These are phyloP conservation scores for Boletus sp. DNA, from an alignment of 1,284 basidiomycete species.

Conservation along the genomic window DNA sequence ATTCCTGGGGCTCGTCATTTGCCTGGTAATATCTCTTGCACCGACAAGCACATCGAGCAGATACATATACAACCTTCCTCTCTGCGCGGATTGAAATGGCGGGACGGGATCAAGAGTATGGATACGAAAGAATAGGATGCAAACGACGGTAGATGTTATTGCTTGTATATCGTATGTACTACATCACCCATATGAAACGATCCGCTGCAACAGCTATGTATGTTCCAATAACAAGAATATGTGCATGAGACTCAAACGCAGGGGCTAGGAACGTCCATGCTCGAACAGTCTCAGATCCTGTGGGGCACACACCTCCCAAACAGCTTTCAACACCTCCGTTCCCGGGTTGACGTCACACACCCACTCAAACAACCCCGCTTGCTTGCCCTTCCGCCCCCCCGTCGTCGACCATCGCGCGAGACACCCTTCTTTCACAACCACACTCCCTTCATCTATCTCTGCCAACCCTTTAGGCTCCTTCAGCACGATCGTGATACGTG, in stretches of 20 bases:
- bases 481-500: constrained; percentile 23
- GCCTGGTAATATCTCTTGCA: too few relatives aligned
- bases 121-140: too few relatives aligned
- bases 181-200: not conserved
- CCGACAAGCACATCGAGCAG: too few relatives aligned
- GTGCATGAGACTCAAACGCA: not conserved
- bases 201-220: not conserved
- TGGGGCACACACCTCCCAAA: constrained; percentile 26
- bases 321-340: constrained; percentile 20
- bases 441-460: constrained; percentile 16
- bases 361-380: constrained; percentile 28
- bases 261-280: constrained; percentile 1
- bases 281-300: constrained; percentile 14
- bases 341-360: constrained; percentile 21
- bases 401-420: constrained; percentile 23
- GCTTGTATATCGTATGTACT: not conserved
- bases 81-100: not conserved
- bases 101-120: not conserved
- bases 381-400: constrained; percentile 17
- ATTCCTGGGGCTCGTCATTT: too few relatives aligned
- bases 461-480: constrained; percentile 25
- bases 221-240: not conserved
- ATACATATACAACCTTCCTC: not conserved
- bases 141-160: not conserved
- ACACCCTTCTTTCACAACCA: constrained; percentile 15